Evolutionary conservation across 371 early-diverging fungal genomes (phyloP), one percentile per base, ranked within the genome.

Genomic region (Rhizopus stolonifer): DNA sequence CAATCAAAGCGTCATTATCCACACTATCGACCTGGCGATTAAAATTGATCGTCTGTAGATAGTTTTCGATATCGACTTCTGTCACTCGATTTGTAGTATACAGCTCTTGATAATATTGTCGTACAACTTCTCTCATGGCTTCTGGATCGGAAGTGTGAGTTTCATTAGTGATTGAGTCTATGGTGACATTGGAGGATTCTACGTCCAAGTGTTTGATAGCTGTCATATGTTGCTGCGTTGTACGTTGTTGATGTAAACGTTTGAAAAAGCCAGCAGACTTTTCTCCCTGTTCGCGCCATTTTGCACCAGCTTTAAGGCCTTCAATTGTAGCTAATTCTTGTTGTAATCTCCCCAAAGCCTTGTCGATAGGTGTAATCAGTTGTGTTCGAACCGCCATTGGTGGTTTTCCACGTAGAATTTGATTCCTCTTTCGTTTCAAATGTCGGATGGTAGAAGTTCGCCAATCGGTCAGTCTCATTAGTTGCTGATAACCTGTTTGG

Each of bases 261-360:
- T 47, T 47, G n/a, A 45, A 15, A 29, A 45, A 26, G 3, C n/a
- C 15, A 24, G 26, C 13, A 2, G 29, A 44, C 22, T n/a, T 21
- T 10, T 52, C 44, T 22, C 34, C 33, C 4, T 52, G 19, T 44
- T 52, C 52, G 1, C 52, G 18, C 45, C 34, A 52, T 3, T 19
- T 11, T n/a, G 15, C n/a, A 1, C 52, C 44, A 2, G 45, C 31
- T 33, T 23, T 29, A 1, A 52, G 29, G 2, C 23, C 51, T 24
- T 32, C 36, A 4, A 36, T n/a, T 11, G 11, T 15, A 4, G 36
- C 15, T n/a, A 36, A 11, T 24, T 44, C 45, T 44, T 44, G 23
- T 4, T 44, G 45, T 1, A 44, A 14, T 22, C 7, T 22, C 5
- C 24, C 4, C 9, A 44, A 23, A 24, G 6, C 6, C 5, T 13